Base-by-base conservation (phyloP, 805 yeast genomes). In the Sugiyamaella qingdaonensis region DNA sequence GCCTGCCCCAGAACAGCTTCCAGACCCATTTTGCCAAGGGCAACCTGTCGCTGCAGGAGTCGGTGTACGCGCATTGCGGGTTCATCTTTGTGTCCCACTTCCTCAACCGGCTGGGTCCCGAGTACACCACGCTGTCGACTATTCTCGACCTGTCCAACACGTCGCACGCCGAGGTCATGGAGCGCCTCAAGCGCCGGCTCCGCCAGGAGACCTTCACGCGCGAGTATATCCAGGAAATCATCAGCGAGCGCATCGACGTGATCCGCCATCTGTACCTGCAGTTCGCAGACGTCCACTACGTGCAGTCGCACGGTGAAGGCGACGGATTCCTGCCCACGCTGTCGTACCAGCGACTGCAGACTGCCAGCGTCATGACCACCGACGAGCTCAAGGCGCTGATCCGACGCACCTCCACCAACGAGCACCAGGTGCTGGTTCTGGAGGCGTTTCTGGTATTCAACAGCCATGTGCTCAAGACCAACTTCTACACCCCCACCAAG, bases 161-260 rank as follows among this genome's bases (percentile, higher is more conserved):
- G 57, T 80, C 81, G 60, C 83, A 86, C 67, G 79, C 82, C 31
- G 97, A 89, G 71, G 82, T 88, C 32, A 77, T 92, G 64, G 80
- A 77, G 57, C 81, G 85, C 55, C 81, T 92, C 70, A 92, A 89
- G 74, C 88, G 88, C 67, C 82, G 97, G 68, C 79, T 94, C 64
- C 84, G 96, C 67, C 84, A 90, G 46, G 98, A 94, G 71, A 91
- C 98, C 16, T 92, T 85, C 70, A 88, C 97, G 35, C 90, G 87
- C 66, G 82, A 82, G 56, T 88, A 80, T 69, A 90, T 92, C 61
- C 78, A 79, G 61, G 91, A 86, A 58, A 84, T 88, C 36, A 84
- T 92, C 65, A 78, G 81, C 61, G 70, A 82, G 56, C 82, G 90
- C 68, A 75, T 80, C 55, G 85, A 80, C 35, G 79, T 92, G 58